phyloP scores from a whole-genome alignment of 2,329 filamentous ascomycete species.

The Seiridium unicorne region DNA sequence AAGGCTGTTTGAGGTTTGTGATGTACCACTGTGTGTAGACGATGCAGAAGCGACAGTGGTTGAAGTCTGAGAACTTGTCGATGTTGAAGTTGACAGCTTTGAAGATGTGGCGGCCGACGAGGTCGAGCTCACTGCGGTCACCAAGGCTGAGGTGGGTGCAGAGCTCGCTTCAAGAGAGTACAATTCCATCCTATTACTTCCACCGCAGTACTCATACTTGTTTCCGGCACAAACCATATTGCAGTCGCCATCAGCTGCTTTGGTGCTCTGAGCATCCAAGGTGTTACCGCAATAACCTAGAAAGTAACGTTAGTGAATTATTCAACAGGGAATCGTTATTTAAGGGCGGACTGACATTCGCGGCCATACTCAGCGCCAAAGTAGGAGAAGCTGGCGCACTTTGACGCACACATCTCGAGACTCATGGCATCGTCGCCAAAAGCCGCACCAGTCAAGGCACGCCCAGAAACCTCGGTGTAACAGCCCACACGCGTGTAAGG shows the following conservation, averaged over 20 bases:
- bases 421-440: slow-evolving; percentile 35
- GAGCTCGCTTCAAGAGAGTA: slow-evolving; percentile 24
- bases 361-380: slow-evolving; percentile 36
- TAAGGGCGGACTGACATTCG: slow-evolving; percentile 23
- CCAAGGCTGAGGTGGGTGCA: slow-evolving; percentile 9
- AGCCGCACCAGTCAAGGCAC: slow-evolving; percentile 33
- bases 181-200: slow-evolving; percentile 33
- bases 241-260: slow-evolving; percentile 32
- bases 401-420: slow-evolving; percentile 33
- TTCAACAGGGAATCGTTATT: too few relatives aligned
- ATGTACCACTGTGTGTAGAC: slow-evolving; percentile 5
- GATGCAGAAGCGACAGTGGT: neutral
- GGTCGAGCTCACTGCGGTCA: slow-evolving; percentile 7
- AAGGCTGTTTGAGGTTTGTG: neutral
- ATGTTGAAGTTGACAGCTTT: neutral
- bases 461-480: slow-evolving; percentile 34
- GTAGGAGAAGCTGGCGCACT: slow-evolving; percentile 34
- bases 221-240: slow-evolving; percentile 36
- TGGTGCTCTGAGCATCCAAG: slow-evolving; percentile 28
- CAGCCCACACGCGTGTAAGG: slow-evolving; percentile 36
- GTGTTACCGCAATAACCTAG: slow-evolving; percentile 34
- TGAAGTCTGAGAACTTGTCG: neutral
- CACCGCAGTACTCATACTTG: slow-evolving; percentile 35
- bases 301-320: too few relatives aligned
- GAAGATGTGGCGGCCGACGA: neutral